Evolutionary conservation across 768 basidiomycete genomes (phyloP), one percentile per base, ranked within the genome.

Genomic region (Astraeus odoratus): DNA sequence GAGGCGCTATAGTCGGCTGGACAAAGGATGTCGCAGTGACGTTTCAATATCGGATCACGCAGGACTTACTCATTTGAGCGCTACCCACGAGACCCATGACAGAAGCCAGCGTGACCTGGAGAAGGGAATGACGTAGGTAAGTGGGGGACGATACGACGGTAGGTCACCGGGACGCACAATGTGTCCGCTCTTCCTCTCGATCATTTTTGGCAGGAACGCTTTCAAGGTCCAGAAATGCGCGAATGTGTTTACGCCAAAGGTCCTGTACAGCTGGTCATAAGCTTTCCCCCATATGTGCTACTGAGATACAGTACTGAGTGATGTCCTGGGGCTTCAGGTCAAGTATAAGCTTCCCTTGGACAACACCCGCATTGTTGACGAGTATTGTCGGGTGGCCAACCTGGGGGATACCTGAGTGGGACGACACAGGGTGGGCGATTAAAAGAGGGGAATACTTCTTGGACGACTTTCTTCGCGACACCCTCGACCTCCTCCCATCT

Each of bases 351-450:
- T 93, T 94, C 20, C 93, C 92, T 65, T 93, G 88, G 20, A 87
- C 89, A 46, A 96, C 81, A 16, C 94, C 96, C 0, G 95, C 96
- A 58, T 95, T 97, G 68, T 97, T 98, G 54, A 99, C 72, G 19
- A 99, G 67, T 30, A 97, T 75, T 0, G 96, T 96, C 0, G 89
- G 89, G 47, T 86, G 75, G 3, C 90, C 94, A 42, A 95, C 73
- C 89, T 94, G 54, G 25, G 22, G 24, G 35, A 36, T 39, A 42
- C 29, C 39, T 33, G 24, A 47, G 50, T 19, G 44, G 26, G 22
- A 29, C 22, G 18, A 18, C 23, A 18, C 26, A 5, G 8, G 22
- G 35, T 6, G 19, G 39, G 12, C 40, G 12, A 25, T 12, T 13
- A 5, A 20, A 41, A 38, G 37, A 25, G 9, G 8, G 20, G 48